Conservation (phyloP, 106 monocot genomes). For the Dioscorea dumetorum region DNA sequence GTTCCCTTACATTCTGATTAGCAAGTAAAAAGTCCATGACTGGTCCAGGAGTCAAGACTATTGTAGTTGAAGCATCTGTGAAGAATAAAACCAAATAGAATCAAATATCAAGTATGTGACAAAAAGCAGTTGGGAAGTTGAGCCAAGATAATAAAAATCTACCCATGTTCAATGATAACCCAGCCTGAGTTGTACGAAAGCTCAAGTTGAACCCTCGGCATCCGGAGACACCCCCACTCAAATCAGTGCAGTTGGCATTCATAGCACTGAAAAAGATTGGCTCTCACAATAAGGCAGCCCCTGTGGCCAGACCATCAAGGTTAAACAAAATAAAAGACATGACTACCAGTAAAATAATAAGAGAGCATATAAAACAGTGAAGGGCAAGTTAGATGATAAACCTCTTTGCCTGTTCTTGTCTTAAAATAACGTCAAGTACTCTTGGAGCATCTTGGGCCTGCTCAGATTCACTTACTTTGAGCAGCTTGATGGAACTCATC, state of each 20-base stretch:
- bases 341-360: neutral
- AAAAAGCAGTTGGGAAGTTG: neutral
- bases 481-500: constrained; percentile 29
- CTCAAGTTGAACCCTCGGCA: constrained; percentile 69
- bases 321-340: constrained; percentile 2
- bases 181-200: constrained; percentile 49
- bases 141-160: constrained; percentile 8
- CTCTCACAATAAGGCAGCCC: constrained; percentile 63
- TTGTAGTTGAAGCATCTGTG: constrained; percentile 77
- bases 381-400: constrained; percentile 13
- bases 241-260: constrained; percentile 29
- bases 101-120: too few species aligned
- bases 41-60: constrained; percentile 72
- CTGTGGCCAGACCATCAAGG: constrained; percentile 16
- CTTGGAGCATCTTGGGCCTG: constrained; percentile 50
- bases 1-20: constrained; percentile 59
- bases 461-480: constrained; percentile 32
- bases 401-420: constrained; percentile 74
- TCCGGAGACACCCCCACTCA: constrained; percentile 73
- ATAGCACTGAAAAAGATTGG: constrained; percentile 74
- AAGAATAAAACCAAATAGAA: neutral
- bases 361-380: neutral
- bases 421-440: constrained; percentile 67
- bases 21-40: constrained; percentile 59
- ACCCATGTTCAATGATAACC: constrained; percentile 83